Percentiles rank a stretch among this genome's conserved stretches.
Conservation (phyloP, 768 basidiomycete species). For the Trametes coccinea region DNA sequence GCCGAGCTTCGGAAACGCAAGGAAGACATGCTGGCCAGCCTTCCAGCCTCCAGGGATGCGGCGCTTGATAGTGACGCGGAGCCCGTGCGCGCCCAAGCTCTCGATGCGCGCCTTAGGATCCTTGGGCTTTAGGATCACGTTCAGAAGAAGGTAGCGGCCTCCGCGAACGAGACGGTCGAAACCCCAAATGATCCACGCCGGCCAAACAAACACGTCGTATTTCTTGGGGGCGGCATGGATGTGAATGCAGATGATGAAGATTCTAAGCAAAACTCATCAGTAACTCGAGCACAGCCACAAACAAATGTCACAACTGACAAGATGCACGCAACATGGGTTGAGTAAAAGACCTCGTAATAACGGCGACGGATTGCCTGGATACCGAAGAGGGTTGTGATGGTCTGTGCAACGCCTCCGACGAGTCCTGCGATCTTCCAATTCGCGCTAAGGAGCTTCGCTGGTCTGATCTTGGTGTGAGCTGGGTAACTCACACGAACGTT, state of each 20-base stretch:
- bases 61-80: constrained; percentile 44
- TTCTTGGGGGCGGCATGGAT: constrained; percentile 33
- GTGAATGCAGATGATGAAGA: constrained; percentile 43
- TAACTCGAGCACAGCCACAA: no score
- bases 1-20: constrained; percentile 47
- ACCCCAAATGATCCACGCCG: constrained; percentile 47
- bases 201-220: constrained; percentile 47
- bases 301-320: constrained; percentile 23
- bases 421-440: constrained; percentile 26
- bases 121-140: constrained; percentile 35
- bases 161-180: constrained; percentile 45
- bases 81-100: constrained; percentile 43
- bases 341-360: constrained; percentile 43
- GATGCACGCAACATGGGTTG: constrained; percentile 28
- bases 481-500: no score
- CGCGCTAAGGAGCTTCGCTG: not conserved
- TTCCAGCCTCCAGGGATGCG: constrained; percentile 45
- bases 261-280: constrained; percentile 26
- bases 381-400: constrained; percentile 39
- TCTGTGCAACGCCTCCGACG: constrained; percentile 33
- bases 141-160: constrained; percentile 42
- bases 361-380: constrained; percentile 40
- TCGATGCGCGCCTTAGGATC: constrained; percentile 39
- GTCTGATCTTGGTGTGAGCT: not conserved
- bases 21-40: constrained; percentile 51